phyloP scores from a whole-genome alignment of 306 rosid species.

The Begonia peltatifolia region DNA sequence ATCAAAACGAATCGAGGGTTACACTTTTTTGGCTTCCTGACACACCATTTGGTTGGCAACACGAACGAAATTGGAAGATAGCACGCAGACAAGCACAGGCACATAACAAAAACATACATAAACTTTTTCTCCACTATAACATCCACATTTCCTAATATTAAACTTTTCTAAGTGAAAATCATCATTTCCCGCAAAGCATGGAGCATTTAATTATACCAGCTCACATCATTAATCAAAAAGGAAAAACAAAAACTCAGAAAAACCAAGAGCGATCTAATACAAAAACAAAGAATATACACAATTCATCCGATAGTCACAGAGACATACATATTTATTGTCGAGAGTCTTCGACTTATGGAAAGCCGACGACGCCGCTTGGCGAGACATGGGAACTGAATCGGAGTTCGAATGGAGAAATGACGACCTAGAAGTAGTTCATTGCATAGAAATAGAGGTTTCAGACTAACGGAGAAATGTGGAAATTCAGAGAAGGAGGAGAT shows the following conservation, averaged over 20 bases:
- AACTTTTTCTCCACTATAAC: too few species aligned
- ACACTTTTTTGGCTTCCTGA: too few species aligned
- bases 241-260: neutral
- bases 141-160: too few species aligned
- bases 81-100: too few species aligned
- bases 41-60: too few species aligned
- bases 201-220: too few species aligned
- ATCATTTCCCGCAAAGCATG: too few species aligned
- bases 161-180: too few species aligned
- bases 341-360: slow-evolving; percentile 87
- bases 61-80: too few species aligned
- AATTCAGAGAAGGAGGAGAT: neutral
- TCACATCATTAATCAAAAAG: neutral
- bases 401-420: neutral
- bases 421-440: slow-evolving; percentile 3
- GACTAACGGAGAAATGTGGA: neutral
- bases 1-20: too few species aligned
- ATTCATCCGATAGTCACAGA: neutral
- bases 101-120: too few species aligned
- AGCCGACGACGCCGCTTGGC: slow-evolving; percentile 57
- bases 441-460: neutral
- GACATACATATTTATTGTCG: slow-evolving; percentile 79
- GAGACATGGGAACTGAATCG: slow-evolving; percentile 47
- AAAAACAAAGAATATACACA: neutral
- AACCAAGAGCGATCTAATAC: neutral